Conservation (phyloP, 257 asterid species). For the Fraxinus americana region DNA sequence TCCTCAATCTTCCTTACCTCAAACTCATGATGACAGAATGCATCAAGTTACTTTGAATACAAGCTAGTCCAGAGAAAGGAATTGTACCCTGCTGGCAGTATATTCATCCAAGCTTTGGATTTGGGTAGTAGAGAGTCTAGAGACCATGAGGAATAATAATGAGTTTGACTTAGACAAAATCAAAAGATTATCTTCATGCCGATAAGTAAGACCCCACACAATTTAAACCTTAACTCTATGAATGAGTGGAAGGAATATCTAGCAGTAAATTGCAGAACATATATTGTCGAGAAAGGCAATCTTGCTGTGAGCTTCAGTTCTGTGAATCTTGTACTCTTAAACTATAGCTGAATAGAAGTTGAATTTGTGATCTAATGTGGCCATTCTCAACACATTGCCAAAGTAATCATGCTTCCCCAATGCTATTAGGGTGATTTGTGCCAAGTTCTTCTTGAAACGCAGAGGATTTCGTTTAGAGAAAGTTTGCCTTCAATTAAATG, state of each 20-base stretch:
- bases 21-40: not conserved
- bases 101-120: not conserved
- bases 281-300: not conserved
- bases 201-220: not conserved
- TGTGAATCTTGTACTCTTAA: not conserved
- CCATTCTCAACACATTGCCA: not conserved
- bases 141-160: not conserved
- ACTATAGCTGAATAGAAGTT: not conserved
- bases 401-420: too few relatives aligned
- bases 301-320: not conserved
- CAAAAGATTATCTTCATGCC: not conserved
- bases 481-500: not conserved
- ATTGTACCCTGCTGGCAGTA: too few relatives aligned
- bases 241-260: not conserved
- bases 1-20: not conserved
- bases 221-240: not conserved
- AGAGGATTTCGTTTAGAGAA: not conserved
- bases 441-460: not conserved
- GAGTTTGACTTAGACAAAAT: not conserved
- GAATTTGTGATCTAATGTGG: not conserved
- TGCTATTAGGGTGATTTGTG: not conserved
- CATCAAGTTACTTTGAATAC: not conserved
- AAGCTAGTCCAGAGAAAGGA: not conserved
- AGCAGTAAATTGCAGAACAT: not conserved
- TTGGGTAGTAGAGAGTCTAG: not conserved